Percentiles rank a stretch among this genome's conserved stretches.
Conservation (phyloP, 768 basidiomycete genomes). For the Baorangia bicolor region DNA sequence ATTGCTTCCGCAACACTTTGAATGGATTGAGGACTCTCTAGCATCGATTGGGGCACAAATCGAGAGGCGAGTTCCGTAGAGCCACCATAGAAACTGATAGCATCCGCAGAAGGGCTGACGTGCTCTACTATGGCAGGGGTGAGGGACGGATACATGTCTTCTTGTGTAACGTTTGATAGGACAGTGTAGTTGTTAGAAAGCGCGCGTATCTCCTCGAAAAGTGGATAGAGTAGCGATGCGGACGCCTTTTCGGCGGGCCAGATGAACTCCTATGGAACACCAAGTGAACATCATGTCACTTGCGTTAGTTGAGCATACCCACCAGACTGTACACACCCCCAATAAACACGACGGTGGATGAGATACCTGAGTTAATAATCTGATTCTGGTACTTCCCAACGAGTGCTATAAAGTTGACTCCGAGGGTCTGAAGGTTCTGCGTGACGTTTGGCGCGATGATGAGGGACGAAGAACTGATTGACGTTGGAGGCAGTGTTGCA, state of each 20-base stretch:
- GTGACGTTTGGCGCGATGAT: conserved; percentile 9
- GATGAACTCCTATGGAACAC: conserved; percentile 3
- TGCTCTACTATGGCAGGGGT: conserved; percentile 1
- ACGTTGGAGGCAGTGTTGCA: conserved; percentile 8
- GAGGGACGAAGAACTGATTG: conserved; percentile 7
- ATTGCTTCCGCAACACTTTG: conserved; percentile 17
- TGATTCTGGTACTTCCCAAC: conserved; percentile 19
- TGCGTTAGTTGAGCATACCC: background rate
- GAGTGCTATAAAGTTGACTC: conserved; percentile 15
- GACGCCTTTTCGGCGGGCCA: too few relatives aligned
- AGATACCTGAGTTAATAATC: conserved; percentile 10
- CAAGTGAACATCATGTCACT: background rate
- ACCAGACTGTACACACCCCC: conserved; percentile 6
- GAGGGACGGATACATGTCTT: conserved; percentile 16
- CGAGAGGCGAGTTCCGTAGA: conserved; percentile 12
- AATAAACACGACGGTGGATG: background rate
- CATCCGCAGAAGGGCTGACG: conserved; percentile 8
- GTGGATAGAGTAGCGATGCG: too few relatives aligned
- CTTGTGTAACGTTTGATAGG: conserved; percentile 15
- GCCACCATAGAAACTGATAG: conserved; percentile 8
- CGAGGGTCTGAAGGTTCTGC: conserved; percentile 11
- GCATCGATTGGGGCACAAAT: conserved; percentile 14
- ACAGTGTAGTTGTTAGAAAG: too few relatives aligned
- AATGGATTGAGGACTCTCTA: conserved; percentile 2
- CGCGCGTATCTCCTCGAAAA: too few relatives aligned